Conservation (phyloP, 805 yeast genomes). For the Metschnikowia drakensbergensis region DNA sequence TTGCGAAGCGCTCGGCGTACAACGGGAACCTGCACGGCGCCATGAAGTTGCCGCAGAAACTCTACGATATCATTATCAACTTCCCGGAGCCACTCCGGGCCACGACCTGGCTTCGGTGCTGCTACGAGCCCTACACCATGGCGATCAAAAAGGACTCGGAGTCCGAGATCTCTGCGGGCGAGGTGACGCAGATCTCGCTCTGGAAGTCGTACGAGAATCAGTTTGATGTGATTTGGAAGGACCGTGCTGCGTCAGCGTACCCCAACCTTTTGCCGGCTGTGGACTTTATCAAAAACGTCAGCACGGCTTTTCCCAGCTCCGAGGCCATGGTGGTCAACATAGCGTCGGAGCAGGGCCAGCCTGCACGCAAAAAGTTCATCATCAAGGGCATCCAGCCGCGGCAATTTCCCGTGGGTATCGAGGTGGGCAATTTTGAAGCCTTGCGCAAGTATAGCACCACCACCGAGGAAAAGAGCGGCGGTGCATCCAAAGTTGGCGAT, state of each 20-base stretch:
- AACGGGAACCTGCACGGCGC: conserved; percentile 57
- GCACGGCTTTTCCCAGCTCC: conserved; percentile 80
- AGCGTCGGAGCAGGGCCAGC: conserved; percentile 28
- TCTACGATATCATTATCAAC: conserved; percentile 57
- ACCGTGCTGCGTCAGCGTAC: conserved; percentile 24
- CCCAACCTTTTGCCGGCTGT: conserved; percentile 77
- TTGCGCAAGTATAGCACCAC: conserved; percentile 20
- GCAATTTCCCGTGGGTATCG: conserved; percentile 47
- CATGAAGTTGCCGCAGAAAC: conserved; percentile 53
- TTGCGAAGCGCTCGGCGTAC: conserved; percentile 49
- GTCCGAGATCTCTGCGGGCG: conserved; percentile 46
- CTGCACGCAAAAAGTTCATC: conserved; percentile 72
- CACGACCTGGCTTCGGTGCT: conserved; percentile 89
- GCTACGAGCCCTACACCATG: conserved; percentile 63
- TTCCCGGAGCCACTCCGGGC: conserved; percentile 87
- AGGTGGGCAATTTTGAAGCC: conserved; percentile 43
- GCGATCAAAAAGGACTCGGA: conserved; percentile 21
- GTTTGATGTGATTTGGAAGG: conserved; percentile 63
- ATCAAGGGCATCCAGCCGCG: conserved; percentile 95
- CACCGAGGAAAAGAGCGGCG: conserved; percentile 19
- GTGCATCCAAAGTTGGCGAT: conserved; percentile 28
- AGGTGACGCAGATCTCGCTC: conserved; percentile 89
- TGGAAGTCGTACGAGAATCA: conserved; percentile 94
- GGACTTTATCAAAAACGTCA: conserved; percentile 92
- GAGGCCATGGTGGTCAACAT: conserved; percentile 87